phyloP scores from a whole-genome alignment of 352 stramenopile species.

The Pythium pyrilobum region DNA sequence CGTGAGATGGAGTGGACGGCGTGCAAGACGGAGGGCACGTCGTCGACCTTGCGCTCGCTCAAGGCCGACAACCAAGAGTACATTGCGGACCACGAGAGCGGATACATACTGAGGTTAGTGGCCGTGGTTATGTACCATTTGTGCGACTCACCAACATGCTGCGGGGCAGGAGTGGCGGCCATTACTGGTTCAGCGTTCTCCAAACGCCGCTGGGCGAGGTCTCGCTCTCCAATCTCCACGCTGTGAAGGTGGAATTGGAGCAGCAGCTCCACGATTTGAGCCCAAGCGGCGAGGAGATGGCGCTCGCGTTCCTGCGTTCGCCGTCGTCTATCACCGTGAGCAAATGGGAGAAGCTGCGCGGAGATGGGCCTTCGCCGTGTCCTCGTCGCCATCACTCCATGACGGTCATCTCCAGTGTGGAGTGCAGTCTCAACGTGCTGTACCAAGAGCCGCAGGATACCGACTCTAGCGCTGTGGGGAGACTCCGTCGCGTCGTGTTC shows the following conservation, averaged over 20 bases:
- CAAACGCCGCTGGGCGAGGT: conserved; percentile 22
- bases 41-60: conserved; percentile 45
- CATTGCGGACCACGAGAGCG: conserved; percentile 25
- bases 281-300: conserved; percentile 2
- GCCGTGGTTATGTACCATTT: neutral
- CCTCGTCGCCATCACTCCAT: conserved; percentile 61
- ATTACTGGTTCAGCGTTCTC: conserved; percentile 73
- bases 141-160: neutral
- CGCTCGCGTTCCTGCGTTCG: conserved; percentile 37
- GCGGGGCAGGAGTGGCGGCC: conserved; percentile 42
- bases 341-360: conserved; percentile 62
- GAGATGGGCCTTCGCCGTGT: conserved; percentile 31
- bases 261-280: neutral
- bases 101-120: conserved; percentile 38
- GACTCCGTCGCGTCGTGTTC: conserved; percentile 45
- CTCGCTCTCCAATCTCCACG: neutral
- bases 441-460: neutral
- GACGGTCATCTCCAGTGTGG: conserved; percentile 40
- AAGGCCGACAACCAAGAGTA: conserved; percentile 77
- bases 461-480: conserved; percentile 6
- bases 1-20: conserved; percentile 34
- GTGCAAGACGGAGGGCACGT: conserved; percentile 35
- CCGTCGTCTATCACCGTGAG: conserved; percentile 31
- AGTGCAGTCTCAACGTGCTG: conserved; percentile 22
- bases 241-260: neutral